Evolutionary conservation across 2,329 filamentous ascomycete species (phyloP).

Genomic region (Cordyceps farinosa): DNA sequence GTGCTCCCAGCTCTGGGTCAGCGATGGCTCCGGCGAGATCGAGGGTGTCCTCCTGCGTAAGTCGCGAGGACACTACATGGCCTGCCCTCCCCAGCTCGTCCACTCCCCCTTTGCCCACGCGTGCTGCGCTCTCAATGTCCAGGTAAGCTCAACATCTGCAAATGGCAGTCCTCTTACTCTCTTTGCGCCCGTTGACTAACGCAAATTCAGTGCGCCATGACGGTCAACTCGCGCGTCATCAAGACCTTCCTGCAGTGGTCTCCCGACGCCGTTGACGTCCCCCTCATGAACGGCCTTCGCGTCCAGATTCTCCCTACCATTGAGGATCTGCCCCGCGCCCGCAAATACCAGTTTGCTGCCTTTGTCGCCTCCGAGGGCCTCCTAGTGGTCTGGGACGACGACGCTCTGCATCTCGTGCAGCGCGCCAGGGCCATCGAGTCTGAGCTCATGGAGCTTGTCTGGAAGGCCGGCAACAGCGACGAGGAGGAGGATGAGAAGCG

Average conservation of each 20-base stretch:
- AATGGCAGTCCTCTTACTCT: not conserved
- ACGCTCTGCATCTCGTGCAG: slow-evolving; percentile 65
- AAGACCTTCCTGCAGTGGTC: slow-evolving; percentile 73
- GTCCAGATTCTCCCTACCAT: slow-evolving; percentile 72
- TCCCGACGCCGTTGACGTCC: slow-evolving; percentile 69
- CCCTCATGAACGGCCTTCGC: slow-evolving; percentile 70
- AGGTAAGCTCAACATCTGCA: slow-evolving; percentile 43
- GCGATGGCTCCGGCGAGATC: slow-evolving; percentile 61
- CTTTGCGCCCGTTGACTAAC: not conserved
- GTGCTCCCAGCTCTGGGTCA: slow-evolving; percentile 70
- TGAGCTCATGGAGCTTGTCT: slow-evolving; percentile 74
- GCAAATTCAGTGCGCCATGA: slow-evolving; percentile 66
- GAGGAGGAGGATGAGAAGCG: slow-evolving; percentile 54
- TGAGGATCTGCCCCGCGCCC: slow-evolving; percentile 64
- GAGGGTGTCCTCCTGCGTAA: slow-evolving; percentile 74
- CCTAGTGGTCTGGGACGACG: slow-evolving; percentile 79
- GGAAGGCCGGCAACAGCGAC: slow-evolving; percentile 57
- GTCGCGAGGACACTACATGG: slow-evolving; percentile 64
- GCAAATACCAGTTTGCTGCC: slow-evolving; percentile 77
- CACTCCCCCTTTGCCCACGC: slow-evolving; percentile 61
- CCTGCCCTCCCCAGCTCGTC: slow-evolving; percentile 63
- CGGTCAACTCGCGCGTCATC: slow-evolving; percentile 74
- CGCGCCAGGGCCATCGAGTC: slow-evolving; percentile 70
- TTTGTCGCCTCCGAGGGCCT: slow-evolving; percentile 70
- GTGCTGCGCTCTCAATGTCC: slow-evolving; percentile 66